phyloP scores from a whole-genome alignment of 345 rosid genomes.

The Salix exigua region DNA sequence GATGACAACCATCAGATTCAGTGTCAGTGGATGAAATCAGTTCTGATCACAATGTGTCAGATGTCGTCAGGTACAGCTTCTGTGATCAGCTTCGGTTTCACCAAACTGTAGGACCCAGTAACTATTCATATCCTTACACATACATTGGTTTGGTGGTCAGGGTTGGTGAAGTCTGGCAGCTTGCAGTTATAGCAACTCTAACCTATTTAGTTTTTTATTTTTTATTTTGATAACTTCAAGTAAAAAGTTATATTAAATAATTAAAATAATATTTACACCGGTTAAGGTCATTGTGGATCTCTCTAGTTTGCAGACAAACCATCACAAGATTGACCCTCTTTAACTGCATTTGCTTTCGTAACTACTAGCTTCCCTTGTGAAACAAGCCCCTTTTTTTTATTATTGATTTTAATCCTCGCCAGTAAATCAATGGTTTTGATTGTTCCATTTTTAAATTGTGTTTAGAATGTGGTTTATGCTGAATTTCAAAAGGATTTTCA shows the following conservation, averaged over 20 bases:
- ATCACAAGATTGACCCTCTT: neutral
- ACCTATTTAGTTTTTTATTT: too few relatives aligned
- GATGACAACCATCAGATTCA: neutral
- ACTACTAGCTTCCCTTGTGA: too few relatives aligned
- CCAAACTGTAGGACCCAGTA: slow-evolving; percentile 14
- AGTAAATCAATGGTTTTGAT: too few relatives aligned
- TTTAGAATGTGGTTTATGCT: too few relatives aligned
- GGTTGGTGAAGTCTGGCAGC: neutral
- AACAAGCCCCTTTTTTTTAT: too few relatives aligned
- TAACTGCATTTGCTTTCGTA: too few relatives aligned
- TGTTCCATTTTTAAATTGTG: too few relatives aligned
- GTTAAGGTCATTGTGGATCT: neutral
- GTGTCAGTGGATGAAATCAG: neutral
- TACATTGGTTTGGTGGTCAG: neutral
- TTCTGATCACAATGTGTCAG: slow-evolving; percentile 7
- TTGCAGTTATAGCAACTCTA: neutral
- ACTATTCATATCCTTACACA: neutral
- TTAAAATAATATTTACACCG: too few relatives aligned
- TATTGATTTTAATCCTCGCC: too few relatives aligned
- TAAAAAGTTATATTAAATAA: too few relatives aligned
- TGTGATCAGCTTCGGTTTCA: slow-evolving; percentile 31
- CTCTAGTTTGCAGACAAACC: neutral
- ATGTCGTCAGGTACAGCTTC: neutral
- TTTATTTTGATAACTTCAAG: too few relatives aligned
- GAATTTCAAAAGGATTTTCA: too few relatives aligned